phyloP scores from a whole-genome alignment of 1,139 yeast genomes.

The Lodderomyces beijingensis region DNA sequence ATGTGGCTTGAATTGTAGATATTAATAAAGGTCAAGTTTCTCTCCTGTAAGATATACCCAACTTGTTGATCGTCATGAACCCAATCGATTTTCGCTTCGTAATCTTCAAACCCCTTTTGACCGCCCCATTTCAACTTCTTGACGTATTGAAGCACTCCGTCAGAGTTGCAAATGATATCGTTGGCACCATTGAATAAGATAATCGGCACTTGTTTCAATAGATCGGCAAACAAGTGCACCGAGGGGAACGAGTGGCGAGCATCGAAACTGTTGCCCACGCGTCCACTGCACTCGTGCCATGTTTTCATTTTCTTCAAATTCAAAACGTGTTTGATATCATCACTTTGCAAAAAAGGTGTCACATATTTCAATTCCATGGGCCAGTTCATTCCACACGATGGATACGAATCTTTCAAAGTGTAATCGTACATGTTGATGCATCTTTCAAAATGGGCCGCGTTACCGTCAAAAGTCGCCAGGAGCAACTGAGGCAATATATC shows the following conservation, averaged over 20 bases:
- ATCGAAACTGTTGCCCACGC: slow-evolving; percentile 50
- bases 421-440: slow-evolving; percentile 86
- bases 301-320: slow-evolving; percentile 40
- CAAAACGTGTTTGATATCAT: slow-evolving; percentile 55
- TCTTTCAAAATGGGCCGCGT: slow-evolving; percentile 24
- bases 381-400: slow-evolving; percentile 94
- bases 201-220: slow-evolving; percentile 59
- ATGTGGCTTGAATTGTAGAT: slow-evolving; percentile 82
- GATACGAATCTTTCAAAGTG: slow-evolving; percentile 64
- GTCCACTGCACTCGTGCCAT: slow-evolving; percentile 77
- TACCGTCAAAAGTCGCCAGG: slow-evolving; percentile 26
- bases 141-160: slow-evolving; percentile 70
- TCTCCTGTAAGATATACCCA: slow-evolving; percentile 53
- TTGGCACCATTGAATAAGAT: slow-evolving; percentile 82
- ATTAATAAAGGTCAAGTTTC: slow-evolving; percentile 74
- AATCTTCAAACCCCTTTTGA: slow-evolving; percentile 48
- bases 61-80: slow-evolving; percentile 40
- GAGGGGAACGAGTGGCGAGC: slow-evolving; percentile 59
- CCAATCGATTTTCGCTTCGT: slow-evolving; percentile 44
- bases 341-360: slow-evolving; percentile 53
- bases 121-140: slow-evolving; percentile 67
- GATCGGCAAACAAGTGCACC: slow-evolving; percentile 57
- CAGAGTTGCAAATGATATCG: slow-evolving; percentile 82
- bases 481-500: slow-evolving; percentile 39
- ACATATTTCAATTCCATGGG: slow-evolving; percentile 68